Evolutionary conservation across 1,284 basidiomycete genomes (phyloP).

Genomic region (Moniliella sp.): DNA sequence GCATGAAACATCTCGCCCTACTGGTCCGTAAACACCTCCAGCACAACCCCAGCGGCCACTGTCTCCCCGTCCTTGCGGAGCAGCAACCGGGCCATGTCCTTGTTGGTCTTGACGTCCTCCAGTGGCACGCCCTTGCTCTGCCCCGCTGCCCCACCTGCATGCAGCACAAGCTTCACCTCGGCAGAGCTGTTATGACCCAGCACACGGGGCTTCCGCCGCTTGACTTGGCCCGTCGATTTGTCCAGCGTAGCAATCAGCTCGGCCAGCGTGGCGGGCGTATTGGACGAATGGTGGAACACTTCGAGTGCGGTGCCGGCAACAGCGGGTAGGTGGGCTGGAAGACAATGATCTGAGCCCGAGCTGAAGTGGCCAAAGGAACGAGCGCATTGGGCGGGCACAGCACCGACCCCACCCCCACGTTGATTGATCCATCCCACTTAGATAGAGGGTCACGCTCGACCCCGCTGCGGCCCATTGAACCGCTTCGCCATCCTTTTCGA

Average conservation of each 20-base stretch:
- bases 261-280: conserved; percentile 66
- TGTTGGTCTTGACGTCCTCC: conserved; percentile 69
- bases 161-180: conserved; percentile 48
- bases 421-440: conserved; percentile 66
- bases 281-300: conserved; percentile 75
- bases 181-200: conserved; percentile 62
- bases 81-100: conserved; percentile 83
- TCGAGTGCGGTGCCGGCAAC: conserved; percentile 59
- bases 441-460: conserved; percentile 61
- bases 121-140: conserved; percentile 15
- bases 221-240: conserved; percentile 49
- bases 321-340: conserved; percentile 82
- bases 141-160: conserved; percentile 9
- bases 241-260: conserved; percentile 60
- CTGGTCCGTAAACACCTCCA: no score
- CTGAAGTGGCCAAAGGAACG: conserved; percentile 53
- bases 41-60: conserved; percentile 56
- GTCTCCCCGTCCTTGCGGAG: conserved; percentile 76
- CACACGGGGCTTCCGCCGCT: conserved; percentile 57
- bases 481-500: conserved; percentile 58
- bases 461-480: conserved; percentile 76
- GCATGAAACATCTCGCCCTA: no score
- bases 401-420: conserved; percentile 65
- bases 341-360: conserved; percentile 69
- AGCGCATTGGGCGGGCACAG: conserved; percentile 52